Conservation (phyloP, 176 grass and related monocot species). For the Aegilops speltoides region DNA sequence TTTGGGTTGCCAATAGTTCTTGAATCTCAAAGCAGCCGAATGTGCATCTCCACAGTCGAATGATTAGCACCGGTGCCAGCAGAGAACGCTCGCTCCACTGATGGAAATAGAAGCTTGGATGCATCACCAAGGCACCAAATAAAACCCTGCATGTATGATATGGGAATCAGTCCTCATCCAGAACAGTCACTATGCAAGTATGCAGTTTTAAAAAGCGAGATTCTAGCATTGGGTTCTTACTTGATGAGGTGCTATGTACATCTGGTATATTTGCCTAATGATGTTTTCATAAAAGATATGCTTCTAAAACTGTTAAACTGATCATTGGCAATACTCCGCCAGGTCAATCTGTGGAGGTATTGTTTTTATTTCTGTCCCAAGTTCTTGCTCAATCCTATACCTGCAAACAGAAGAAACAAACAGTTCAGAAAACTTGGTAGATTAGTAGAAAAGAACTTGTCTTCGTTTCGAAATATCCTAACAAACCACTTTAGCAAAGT, state of each 20-base stretch:
- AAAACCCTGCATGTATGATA: slow-evolving; percentile 29
- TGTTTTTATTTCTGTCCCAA: slow-evolving; percentile 74
- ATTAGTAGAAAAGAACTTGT: neutral
- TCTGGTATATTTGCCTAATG: slow-evolving; percentile 28
- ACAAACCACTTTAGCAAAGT: neutral
- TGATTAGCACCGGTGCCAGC: slow-evolving; percentile 23
- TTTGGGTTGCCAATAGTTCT: slow-evolving; percentile 1
- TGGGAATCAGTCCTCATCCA: neutral
- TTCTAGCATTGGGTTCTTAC: slow-evolving; percentile 16
- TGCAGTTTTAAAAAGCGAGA: neutral
- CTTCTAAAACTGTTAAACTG: slow-evolving; percentile 11
- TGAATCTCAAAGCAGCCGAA: neutral
- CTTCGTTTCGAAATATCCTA: neutral
- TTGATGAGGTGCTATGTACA: slow-evolving; percentile 55
- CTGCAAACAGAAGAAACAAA: slow-evolving; percentile 23
- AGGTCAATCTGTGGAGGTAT: slow-evolving; percentile 75
- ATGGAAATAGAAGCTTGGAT: slow-evolving; percentile 22
- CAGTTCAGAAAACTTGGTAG: neutral
- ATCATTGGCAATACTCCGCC: slow-evolving; percentile 65
- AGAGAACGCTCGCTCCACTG: slow-evolving; percentile 26
- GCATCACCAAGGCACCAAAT: slow-evolving; percentile 47
- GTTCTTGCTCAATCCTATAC: slow-evolving; percentile 79
- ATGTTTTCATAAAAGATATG: slow-evolving; percentile 12
- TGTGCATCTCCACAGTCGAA: slow-evolving; percentile 19
- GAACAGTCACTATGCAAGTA: neutral